Evolutionary conservation across 2,329 filamentous ascomycete genomes (phyloP).

Genomic region (Tolypocladium endophyticum): DNA sequence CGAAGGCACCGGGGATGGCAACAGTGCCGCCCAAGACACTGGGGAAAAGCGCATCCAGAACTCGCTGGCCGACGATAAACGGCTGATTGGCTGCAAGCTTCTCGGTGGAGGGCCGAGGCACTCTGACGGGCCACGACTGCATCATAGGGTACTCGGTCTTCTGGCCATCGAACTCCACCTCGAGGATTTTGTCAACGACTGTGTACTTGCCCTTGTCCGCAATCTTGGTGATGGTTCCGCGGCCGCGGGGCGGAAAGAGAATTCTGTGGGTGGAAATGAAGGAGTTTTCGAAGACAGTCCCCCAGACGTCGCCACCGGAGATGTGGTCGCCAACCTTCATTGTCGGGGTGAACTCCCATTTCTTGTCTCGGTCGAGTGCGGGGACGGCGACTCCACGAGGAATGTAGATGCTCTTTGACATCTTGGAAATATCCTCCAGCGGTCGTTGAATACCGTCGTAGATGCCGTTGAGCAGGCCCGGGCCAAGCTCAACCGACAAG

Average conservation of each 20-base stretch:
- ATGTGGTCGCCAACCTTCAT: conserved; percentile 96
- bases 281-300: conserved; percentile 90
- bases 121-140: conserved; percentile 97
- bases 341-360: conserved; percentile 90
- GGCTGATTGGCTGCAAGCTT: conserved; percentile 82
- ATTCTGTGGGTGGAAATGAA: conserved; percentile 91
- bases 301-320: conserved; percentile 92
- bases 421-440: conserved; percentile 69
- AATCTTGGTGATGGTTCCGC: conserved; percentile 87
- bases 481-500: conserved; percentile 91
- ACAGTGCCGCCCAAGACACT: conserved; percentile 95
- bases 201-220: conserved; percentile 85
- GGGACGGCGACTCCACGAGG: conserved; percentile 85
- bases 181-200: conserved; percentile 85
- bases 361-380: conserved; percentile 79
- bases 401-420: conserved; percentile 88
- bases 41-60: conserved; percentile 91
- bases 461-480: conserved; percentile 96
- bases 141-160: conserved; percentile 95
- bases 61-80: conserved; percentile 93
- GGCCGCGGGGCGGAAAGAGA: conserved; percentile 77
- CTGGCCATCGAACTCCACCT: conserved; percentile 94
- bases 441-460: conserved; percentile 99
- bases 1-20: conserved; percentile 95
- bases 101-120: conserved; percentile 83